Evolutionary conservation across 2,329 filamentous ascomycete species (phyloP).

Genomic region (Pestalotiopsis sp.): DNA sequence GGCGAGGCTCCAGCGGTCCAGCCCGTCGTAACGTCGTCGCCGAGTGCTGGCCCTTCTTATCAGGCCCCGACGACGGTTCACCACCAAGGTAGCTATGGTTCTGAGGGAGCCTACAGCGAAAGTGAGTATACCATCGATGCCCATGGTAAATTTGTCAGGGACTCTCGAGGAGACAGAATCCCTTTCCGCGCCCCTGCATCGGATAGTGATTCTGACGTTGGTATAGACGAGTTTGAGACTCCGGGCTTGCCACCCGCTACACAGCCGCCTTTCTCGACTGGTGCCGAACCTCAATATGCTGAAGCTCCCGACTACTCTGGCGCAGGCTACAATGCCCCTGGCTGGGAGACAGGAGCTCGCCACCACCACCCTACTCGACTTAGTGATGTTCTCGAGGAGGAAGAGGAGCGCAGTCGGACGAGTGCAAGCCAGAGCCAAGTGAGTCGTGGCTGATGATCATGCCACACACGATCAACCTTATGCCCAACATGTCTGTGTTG

Average conservation of each 20-base stretch:
- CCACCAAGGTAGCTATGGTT: conserved; percentile 53
- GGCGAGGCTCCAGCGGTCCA: conserved; percentile 45
- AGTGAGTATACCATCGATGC: conserved; percentile 72
- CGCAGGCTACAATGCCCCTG: conserved; percentile 64
- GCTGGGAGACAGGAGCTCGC: conserved; percentile 70
- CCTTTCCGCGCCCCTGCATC: conserved; percentile 47
- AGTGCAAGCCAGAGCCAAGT: conserved; percentile 68
- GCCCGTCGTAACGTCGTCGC: conserved; percentile 40
- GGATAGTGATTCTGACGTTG: conserved; percentile 40
- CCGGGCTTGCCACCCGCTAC: conserved; percentile 42
- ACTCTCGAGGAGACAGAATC: conserved; percentile 63
- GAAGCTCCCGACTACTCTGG: conserved; percentile 64
- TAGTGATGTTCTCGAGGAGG: conserved; percentile 85
- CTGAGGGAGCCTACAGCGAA: conserved; percentile 66
- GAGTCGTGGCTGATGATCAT: conserved; percentile 43
- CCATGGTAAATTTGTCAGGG: conserved; percentile 61
- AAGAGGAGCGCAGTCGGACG: conserved; percentile 78
- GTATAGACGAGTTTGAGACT: conserved; percentile 60
- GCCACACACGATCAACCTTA: not conserved
- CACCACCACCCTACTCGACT: conserved; percentile 88
- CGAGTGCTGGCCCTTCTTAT: conserved; percentile 44
- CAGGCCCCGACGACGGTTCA: conserved; percentile 42
- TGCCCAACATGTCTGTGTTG: not conserved
- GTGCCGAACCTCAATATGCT: conserved; percentile 36
- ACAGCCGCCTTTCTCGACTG: conserved; percentile 32